These are phyloP conservation scores for Hypoxylon crocopeplum DNA, from an alignment of 495 filamentous ascomycete genomes.

Conservation along the genomic window DNA sequence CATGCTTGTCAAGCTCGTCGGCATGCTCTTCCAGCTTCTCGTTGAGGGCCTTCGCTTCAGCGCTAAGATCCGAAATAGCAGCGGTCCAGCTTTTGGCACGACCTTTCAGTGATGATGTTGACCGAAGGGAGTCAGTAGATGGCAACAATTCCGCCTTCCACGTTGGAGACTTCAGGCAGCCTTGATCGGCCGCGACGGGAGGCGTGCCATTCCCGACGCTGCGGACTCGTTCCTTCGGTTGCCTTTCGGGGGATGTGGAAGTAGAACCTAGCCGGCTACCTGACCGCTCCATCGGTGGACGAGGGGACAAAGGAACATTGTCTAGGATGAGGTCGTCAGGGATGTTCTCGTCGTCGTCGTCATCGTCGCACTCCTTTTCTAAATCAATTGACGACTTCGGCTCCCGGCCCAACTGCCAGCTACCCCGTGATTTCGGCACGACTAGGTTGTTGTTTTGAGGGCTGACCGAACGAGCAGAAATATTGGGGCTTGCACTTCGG, in stretches of 20 bases:
- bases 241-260: conserved; percentile 64
- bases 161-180: conserved; percentile 55
- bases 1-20: conserved; percentile 62
- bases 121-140: conserved; percentile 28
- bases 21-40: conserved; percentile 88
- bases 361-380: conserved; percentile 87
- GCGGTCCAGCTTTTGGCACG: conserved; percentile 88
- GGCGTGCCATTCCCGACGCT: conserved; percentile 63
- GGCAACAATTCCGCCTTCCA: conserved; percentile 50
- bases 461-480: conserved; percentile 42
- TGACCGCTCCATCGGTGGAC: conserved; percentile 70
- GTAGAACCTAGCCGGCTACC: conserved; percentile 58
- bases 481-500: conserved; percentile 50
- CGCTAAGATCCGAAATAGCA: conserved; percentile 78
- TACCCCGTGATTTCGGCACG: conserved; percentile 58
- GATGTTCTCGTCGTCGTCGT: conserved; percentile 86
- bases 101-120: conserved; percentile 47
- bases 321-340: conserved; percentile 90
- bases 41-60: conserved; percentile 87
- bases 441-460: conserved; percentile 53
- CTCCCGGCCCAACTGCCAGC: conserved; percentile 72
- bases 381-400: conserved; percentile 80
- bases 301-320: conserved; percentile 94
- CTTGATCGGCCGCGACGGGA: conserved; percentile 53
- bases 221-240: conserved; percentile 55